Base-by-base conservation (phyloP, 2,329 filamentous ascomycete species). In the Cordyceps cicadae region DNA sequence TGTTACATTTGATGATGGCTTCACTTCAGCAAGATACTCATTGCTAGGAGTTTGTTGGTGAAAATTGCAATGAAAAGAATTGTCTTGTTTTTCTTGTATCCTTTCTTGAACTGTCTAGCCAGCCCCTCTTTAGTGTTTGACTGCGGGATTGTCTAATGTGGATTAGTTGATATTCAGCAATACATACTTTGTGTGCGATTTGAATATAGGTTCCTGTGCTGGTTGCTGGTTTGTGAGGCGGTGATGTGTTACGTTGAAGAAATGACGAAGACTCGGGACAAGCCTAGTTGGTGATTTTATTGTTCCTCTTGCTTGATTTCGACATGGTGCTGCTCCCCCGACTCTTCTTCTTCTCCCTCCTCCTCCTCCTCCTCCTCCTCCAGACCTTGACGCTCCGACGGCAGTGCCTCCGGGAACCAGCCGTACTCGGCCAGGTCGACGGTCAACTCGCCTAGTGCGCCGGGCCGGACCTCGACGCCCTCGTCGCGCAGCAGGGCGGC, bases 401-500 rank as follows among this genome's bases (percentile, higher is more conserved):
- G 81, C 41, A 85, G 64, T 8, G 65, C 64, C 0, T 73, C 66
- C 4, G 82, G 82, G 63, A 85, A 85, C 82, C 82, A 85, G 1
- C 82, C 82, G 64, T 76, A 82, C 51, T 76, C 72, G 0, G 64
- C 71, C 57, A 85, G 76, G 63, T 83, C 78, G 1, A 85, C 78
- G 48, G 68, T 74, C 51, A 81, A 68, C 67, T 83, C 81, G 1
- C 82, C 81, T 65, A 84, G 64, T 1, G 79, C 76, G 14, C 74
- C 75, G 3, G 9, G 11, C 2, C 4, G 2, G n/a, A 85, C 81
- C 3, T 73, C 70, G 11, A 85, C 80, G 2, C 81, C 82, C 64
- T 85, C 82, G 0, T 74, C 77, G 26, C 74, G 67, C 4, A 85
- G 72, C 1, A 77, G 79, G 0, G 72, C 69, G 0, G 80, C 82